A percentile compares a stretch with the other conserved stretches of the same genome.
These are phyloP conservation scores for Cyberlindnera subsufficiens DNA, from an alignment of 805 yeast genomes.

Conservation along the genomic window DNA sequence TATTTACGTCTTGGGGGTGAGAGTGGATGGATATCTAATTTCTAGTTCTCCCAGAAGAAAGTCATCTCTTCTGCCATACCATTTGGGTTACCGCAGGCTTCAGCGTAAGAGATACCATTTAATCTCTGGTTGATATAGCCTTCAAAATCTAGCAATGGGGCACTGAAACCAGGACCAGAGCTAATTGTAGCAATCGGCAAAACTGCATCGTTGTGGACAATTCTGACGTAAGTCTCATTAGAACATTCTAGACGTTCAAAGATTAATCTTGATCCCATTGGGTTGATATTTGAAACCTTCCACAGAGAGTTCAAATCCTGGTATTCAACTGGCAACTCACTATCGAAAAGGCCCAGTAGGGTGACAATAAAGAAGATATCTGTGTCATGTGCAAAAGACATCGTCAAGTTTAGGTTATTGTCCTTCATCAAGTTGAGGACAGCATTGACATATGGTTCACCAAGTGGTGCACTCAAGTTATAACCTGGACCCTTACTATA, in stretches of 20 bases:
- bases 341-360: conserved; percentile 39
- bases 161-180: conserved; percentile 42
- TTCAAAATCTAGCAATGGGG: conserved; percentile 28
- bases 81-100: conserved; percentile 22
- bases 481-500: conserved; percentile 45
- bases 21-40: too few species aligned
- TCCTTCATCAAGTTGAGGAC: conserved; percentile 37
- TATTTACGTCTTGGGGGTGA: too few species aligned
- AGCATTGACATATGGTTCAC: conserved; percentile 43
- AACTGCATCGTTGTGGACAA: conserved; percentile 43
- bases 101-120: conserved; percentile 10
- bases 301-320: conserved; percentile 41
- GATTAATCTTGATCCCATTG: conserved; percentile 46
- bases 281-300: conserved; percentile 40
- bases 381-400: conserved; percentile 51
- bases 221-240: conserved; percentile 32
- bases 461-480: conserved; percentile 30
- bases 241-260: conserved; percentile 39
- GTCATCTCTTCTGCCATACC: conserved; percentile 14
- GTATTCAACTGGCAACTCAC: conserved; percentile 29
- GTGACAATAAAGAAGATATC: conserved; percentile 45
- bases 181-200: conserved; percentile 35
- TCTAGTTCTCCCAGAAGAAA: conserved; percentile 24
- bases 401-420: conserved; percentile 33
- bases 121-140: conserved; percentile 9